These are phyloP conservation scores for Pseudopediastrum boryanum DNA, from an alignment of 139 green algal genomes.

Conservation along the genomic window DNA sequence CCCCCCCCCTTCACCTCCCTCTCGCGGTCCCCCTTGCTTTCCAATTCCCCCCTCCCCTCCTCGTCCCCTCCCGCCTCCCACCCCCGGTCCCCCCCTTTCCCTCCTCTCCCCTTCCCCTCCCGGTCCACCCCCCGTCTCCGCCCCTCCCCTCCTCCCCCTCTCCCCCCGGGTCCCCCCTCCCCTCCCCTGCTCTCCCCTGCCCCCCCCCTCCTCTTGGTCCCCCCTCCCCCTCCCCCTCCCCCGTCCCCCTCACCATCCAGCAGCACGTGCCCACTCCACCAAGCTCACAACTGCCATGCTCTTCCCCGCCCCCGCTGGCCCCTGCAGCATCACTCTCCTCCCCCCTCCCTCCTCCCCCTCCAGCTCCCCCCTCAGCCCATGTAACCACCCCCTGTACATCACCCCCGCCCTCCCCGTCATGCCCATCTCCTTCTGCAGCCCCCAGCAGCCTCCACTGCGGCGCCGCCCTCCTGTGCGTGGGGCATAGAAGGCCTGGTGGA, in stretches of 20 bases:
- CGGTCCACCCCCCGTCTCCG: too few relatives aligned
- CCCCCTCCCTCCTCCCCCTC: neutral
- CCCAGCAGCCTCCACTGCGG: constrained; percentile 48
- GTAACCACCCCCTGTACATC: constrained; percentile 25
- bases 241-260: constrained; percentile 44
- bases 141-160: too few relatives aligned
- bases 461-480: constrained; percentile 26
- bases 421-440: constrained; percentile 43
- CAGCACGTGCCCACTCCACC: constrained; percentile 60
- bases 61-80: too few relatives aligned
- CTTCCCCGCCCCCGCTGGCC: constrained; percentile 63
- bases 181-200: too few relatives aligned
- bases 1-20: too few relatives aligned
- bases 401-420: constrained; percentile 21
- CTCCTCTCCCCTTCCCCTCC: too few relatives aligned
- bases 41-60: too few relatives aligned
- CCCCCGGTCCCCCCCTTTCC: too few relatives aligned
- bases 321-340: constrained; percentile 21
- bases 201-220: neutral
- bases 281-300: constrained; percentile 62
- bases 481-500: constrained; percentile 39
- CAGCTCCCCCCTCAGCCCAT: constrained; percentile 9
- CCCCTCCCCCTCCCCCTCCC: neutral
- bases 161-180: too few relatives aligned
- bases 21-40: too few relatives aligned